Percentiles rank a stretch among this genome's conserved stretches.
phyloP scores from a whole-genome alignment of 768 basidiomycete species.

The Macrolepiota fuliginosa region DNA sequence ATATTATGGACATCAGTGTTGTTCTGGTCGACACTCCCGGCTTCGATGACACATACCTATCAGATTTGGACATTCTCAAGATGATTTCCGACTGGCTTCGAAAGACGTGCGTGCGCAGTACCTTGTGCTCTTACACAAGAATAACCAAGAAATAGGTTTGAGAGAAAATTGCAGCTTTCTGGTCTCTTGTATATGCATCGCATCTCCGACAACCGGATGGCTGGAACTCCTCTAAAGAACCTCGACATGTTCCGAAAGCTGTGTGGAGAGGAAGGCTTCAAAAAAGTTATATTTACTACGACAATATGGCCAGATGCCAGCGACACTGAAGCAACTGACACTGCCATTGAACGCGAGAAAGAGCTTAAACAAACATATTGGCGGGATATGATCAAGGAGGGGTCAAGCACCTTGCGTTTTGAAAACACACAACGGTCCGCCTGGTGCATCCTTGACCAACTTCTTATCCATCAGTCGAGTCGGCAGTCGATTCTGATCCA shows the following conservation, averaged over 20 bases:
- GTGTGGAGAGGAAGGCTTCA: conserved; percentile 3
- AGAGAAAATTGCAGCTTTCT: not conserved
- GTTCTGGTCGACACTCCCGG: conserved; percentile 26
- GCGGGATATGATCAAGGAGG: conserved; percentile 2
- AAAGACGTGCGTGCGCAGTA: conserved; percentile 18
- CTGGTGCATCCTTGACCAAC: not conserved
- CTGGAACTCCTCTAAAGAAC: not conserved
- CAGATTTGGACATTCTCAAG: conserved; percentile 23
- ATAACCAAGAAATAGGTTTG: not conserved
- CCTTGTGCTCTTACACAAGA: not conserved
- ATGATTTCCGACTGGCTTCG: conserved; percentile 24
- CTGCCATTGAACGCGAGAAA: not conserved
- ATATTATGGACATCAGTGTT: not conserved
- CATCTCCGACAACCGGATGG: conserved; percentile 5
- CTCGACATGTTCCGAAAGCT: conserved; percentile 5
- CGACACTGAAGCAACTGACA: not conserved
- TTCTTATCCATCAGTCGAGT: conserved; percentile 5
- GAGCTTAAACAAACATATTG: conserved; percentile 3
- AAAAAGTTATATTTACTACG: conserved; percentile 6
- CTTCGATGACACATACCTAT: conserved; percentile 22
- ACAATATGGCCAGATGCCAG: conserved; percentile 12
- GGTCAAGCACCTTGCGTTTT: not conserved
- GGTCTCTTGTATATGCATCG: conserved; percentile 7
- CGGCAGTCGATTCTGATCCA: conserved; percentile 49
- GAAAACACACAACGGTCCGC: not conserved